Base-by-base conservation (phyloP, 306 rosid genomes). In the Casuarina equisetifolia region DNA sequence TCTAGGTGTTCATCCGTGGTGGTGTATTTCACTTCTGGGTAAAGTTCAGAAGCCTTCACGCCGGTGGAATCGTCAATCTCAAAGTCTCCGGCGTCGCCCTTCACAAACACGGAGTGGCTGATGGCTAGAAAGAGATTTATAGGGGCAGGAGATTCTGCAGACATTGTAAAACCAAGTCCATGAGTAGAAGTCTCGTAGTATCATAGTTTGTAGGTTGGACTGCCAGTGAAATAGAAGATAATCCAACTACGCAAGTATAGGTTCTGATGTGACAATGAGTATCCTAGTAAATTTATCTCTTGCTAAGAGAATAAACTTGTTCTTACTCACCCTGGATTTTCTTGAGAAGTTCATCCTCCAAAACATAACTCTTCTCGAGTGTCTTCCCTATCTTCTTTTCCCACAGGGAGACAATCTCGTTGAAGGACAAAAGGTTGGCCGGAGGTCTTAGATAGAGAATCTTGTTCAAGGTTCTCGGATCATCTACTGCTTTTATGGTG, bases 401-500 rank as follows among this genome's bases (percentile, higher is more conserved):
- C 88, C 90, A 87, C 57, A 87, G 15, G 16, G 86, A 16, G 0
- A 87, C 5, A 2, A 87, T 35, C 79, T 87, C 82, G 3, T 87
- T 82, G 52, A 74, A 36, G 5, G 80, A 70, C 81, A 87, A 74
- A 53, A 79, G 58, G 53, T 87, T 87, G 1, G 71, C 35, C 3
- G 88, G 88, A 39, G 84, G 90, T 75, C 78, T 77, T 6, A 84
- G 1, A 20, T 82, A 80, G 0, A 87, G 79, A 10, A 76, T 25
- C 76, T 87, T 84, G 86, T 87, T 84, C 76, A 84, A 80, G n/a
- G 90, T 75, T 50, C 77, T 84, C 2, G 84, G 86, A 70, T 85
- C 89, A 1, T 79, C 84, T 13, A 72, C 89, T 54, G 86, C 84
- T 82, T 58, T 75, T 1, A 82, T 74, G 17, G 86, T 82, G 12